Evolutionary conservation across 1,139 yeast genomes (phyloP).

Genomic region (Geotrichum europaeum): DNA sequence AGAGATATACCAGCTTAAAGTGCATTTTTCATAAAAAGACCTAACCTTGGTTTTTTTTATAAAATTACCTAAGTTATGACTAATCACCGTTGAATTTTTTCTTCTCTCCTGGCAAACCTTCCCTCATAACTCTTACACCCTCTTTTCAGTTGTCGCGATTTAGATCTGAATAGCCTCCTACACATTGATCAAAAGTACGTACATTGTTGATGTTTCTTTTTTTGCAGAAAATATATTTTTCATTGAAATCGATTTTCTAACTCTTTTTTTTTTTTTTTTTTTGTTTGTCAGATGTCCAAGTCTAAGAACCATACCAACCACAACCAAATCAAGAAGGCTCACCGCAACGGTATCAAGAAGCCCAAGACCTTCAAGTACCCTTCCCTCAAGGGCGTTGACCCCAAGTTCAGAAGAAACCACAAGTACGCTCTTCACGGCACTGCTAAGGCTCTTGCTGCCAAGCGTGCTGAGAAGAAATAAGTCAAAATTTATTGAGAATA

Average conservation of each 20-base stretch:
- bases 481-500: background rate
- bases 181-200: background rate
- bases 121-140: background rate
- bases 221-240: background rate
- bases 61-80: background rate
- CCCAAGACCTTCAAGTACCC: conserved; percentile 97
- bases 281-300: conserved; percentile 60
- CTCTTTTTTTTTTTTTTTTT: conserved; percentile 2
- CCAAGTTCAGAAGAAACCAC: conserved; percentile 99
- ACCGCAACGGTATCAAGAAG: conserved; percentile 99
- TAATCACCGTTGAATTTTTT: background rate
- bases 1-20: background rate
- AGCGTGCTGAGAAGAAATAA: conserved; percentile 2
- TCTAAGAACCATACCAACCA: conserved; percentile 99
- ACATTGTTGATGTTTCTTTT: background rate
- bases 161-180: background rate
- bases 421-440: conserved; percentile 28
- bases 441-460: conserved; percentile 10
- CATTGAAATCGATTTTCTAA: background rate
- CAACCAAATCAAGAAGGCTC: conserved; percentile 99
- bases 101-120: background rate
- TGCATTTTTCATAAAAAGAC: background rate
- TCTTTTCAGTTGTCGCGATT: background rate
- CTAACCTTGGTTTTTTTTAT: background rate
- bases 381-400: conserved; percentile 96